Conservation (phyloP, 768 basidiomycete genomes). For the Scleroderma bovista region DNA sequence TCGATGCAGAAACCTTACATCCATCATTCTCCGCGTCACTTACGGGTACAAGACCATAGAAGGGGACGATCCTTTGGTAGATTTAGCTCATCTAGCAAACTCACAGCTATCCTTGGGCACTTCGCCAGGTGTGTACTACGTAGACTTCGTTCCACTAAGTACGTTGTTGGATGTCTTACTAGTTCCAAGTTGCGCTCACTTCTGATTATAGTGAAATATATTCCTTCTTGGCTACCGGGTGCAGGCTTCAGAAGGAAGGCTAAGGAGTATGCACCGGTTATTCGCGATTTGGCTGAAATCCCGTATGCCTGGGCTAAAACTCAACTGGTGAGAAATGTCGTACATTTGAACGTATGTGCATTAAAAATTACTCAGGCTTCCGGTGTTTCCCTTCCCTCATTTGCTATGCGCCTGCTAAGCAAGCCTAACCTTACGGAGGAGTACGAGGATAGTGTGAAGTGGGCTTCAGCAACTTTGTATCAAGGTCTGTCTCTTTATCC, state of each 20-base stretch:
- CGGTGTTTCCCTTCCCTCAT: slow-evolving; percentile 12
- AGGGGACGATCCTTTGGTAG: slow-evolving; percentile 33
- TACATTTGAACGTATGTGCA: not conserved
- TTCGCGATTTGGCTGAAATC: slow-evolving; percentile 2
- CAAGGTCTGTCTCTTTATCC: slow-evolving; percentile 4
- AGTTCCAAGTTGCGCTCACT: no score
- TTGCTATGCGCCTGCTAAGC: slow-evolving; percentile 9
- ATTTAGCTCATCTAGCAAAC: slow-evolving; percentile 22
- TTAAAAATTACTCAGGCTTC: slow-evolving; percentile 5
- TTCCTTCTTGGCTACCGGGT: slow-evolving; percentile 19
- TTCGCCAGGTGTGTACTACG: slow-evolving; percentile 3
- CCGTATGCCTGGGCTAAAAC: slow-evolving; percentile 9
- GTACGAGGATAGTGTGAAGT: slow-evolving; percentile 13
- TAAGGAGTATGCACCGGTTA: slow-evolving; percentile 4
- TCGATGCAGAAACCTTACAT: slow-evolving; percentile 5
- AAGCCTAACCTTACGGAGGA: slow-evolving; percentile 7
- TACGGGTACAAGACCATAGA: slow-evolving; percentile 36
- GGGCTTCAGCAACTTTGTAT: slow-evolving; percentile 9
- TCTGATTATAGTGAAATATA: slow-evolving; percentile 15
- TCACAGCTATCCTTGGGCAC: slow-evolving; percentile 14
- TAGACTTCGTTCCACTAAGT: slow-evolving; percentile 16
- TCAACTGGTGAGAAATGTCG: slow-evolving; percentile 10
- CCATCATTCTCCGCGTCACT: slow-evolving; percentile 30
- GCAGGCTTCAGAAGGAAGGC: slow-evolving; percentile 13
- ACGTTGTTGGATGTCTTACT: not conserved